Evolutionary conservation across 129 eudicot genomes (phyloP).

Genomic region (Centaurea solstitialis): DNA sequence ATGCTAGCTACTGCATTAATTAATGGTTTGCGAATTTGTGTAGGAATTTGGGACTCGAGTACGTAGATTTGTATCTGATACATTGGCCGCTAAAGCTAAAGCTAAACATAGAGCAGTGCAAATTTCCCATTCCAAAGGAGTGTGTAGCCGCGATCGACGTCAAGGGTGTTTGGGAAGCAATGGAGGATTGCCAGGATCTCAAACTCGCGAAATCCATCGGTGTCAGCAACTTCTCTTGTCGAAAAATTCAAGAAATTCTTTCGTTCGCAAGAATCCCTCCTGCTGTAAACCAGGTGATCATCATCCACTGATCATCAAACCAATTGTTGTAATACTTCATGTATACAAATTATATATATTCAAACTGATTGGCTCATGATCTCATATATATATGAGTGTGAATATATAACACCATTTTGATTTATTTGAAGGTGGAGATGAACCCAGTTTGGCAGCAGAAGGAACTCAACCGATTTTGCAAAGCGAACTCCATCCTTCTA

Average conservation of each 20-base stretch:
- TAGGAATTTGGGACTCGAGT: conserved; percentile 57
- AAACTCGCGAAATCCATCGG: conserved; percentile 66
- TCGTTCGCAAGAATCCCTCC: conserved; percentile 60
- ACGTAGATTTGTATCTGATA: conserved; percentile 58
- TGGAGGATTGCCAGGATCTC: conserved; percentile 67
- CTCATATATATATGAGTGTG: background rate
- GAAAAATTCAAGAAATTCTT: conserved; percentile 37
- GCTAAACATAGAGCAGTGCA: conserved; percentile 19
- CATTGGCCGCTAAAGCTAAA: conserved; percentile 52
- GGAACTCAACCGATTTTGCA: conserved; percentile 45
- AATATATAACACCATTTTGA: background rate
- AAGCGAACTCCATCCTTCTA: conserved; percentile 41
- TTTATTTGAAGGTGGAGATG: conserved; percentile 54
- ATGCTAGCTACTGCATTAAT: background rate
- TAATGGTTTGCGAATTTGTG: background rate
- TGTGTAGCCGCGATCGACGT: conserved; percentile 38
- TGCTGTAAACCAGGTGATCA: conserved; percentile 57
- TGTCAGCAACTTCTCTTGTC: conserved; percentile 57
- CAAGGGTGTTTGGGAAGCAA: conserved; percentile 59
- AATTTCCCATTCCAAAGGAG: conserved; percentile 40
- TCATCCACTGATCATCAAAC: background rate
- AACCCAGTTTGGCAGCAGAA: conserved; percentile 66
- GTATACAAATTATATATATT: too few species aligned
- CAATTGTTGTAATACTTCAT: background rate
- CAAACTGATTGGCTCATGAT: background rate